phyloP scores from a whole-genome alignment of 2,329 filamentous ascomycete genomes.

The Bipolaris gigantea region DNA sequence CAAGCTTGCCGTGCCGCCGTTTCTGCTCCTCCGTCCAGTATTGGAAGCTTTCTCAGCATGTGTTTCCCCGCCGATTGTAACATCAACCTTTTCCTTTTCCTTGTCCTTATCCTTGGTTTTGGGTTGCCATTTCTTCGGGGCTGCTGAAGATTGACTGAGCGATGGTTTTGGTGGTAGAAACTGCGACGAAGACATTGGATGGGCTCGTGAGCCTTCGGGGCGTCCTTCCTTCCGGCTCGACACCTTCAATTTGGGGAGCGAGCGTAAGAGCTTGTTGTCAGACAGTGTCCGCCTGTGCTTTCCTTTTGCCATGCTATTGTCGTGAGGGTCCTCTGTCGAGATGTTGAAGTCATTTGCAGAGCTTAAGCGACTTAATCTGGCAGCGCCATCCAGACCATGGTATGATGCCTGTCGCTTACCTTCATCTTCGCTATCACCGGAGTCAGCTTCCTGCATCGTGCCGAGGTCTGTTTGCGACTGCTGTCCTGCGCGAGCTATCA shows the following conservation, averaged over 20 bases:
- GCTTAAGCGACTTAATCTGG: constrained; percentile 41
- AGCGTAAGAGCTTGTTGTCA: constrained; percentile 66
- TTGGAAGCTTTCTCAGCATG: constrained; percentile 26
- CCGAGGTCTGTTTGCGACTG: constrained; percentile 80
- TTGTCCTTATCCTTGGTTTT: constrained; percentile 24
- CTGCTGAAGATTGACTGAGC: constrained; percentile 16
- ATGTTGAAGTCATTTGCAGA: constrained; percentile 37
- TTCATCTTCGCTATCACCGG: constrained; percentile 72
- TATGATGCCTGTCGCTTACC: constrained; percentile 29
- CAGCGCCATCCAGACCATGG: constrained; percentile 39
- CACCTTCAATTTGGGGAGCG: constrained; percentile 61
- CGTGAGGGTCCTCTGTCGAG: constrained; percentile 17
- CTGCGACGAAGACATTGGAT: constrained; percentile 57
- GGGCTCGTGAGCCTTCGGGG: constrained; percentile 19
- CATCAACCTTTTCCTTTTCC: constrained; percentile 21
- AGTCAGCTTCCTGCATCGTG: constrained; percentile 70
- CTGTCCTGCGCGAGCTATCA: constrained; percentile 86
- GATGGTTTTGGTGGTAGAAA: constrained; percentile 39
- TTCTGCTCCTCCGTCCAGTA: constrained; percentile 30
- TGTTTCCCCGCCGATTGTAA: constrained; percentile 25
- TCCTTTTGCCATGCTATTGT: constrained; percentile 17
- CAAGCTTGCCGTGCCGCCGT: constrained; percentile 25
- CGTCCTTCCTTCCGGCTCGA: constrained; percentile 38
- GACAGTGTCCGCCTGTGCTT: constrained; percentile 64
- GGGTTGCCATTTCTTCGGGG: constrained; percentile 13